Percentiles rank a stretch among this genome's conserved stretches.
Evolutionary conservation across 139 green algal genomes (phyloP).

Genomic region (Parachlorella kessleri): DNA sequence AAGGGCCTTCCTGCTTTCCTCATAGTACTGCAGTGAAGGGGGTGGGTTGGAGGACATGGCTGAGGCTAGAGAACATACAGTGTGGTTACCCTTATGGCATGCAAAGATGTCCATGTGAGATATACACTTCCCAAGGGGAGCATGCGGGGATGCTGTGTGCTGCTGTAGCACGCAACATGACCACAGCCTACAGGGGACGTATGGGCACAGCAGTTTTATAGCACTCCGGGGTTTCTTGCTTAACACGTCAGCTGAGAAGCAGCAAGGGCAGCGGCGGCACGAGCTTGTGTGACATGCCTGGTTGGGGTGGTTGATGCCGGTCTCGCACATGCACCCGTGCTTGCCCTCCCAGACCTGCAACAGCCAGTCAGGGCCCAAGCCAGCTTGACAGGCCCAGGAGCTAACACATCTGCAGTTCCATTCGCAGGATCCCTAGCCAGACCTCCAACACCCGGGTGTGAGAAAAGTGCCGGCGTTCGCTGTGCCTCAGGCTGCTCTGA

Average conservation of each 20-base stretch:
- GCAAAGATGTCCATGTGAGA: too few relatives aligned
- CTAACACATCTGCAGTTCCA: too few relatives aligned
- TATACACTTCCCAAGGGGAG: too few relatives aligned
- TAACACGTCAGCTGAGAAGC: background rate
- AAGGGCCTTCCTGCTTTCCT: slow-evolving; percentile 63
- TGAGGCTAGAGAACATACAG: background rate
- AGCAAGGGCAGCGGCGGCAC: background rate
- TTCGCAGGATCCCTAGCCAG: too few relatives aligned
- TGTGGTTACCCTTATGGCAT: too few relatives aligned
- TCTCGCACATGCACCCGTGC: slow-evolving; percentile 70
- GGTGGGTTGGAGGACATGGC: background rate
- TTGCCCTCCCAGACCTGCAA: slow-evolving; percentile 84
- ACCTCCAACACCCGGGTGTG: too few relatives aligned
- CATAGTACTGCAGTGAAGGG: slow-evolving; percentile 66
- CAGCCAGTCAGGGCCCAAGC: too few relatives aligned
- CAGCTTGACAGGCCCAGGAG: too few relatives aligned
- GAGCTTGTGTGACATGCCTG: slow-evolving; percentile 36
- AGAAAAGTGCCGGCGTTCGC: too few relatives aligned
- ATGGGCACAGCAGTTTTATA: background rate
- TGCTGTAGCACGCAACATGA: too few relatives aligned
- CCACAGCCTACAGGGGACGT: too few relatives aligned
- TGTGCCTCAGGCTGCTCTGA: too few relatives aligned
- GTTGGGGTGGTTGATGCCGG: slow-evolving; percentile 93
- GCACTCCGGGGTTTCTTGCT: background rate
- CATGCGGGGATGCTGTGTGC: background rate